phyloP scores from a whole-genome alignment of 108 stramenopile species.

The Ochromonas danica region DNA sequence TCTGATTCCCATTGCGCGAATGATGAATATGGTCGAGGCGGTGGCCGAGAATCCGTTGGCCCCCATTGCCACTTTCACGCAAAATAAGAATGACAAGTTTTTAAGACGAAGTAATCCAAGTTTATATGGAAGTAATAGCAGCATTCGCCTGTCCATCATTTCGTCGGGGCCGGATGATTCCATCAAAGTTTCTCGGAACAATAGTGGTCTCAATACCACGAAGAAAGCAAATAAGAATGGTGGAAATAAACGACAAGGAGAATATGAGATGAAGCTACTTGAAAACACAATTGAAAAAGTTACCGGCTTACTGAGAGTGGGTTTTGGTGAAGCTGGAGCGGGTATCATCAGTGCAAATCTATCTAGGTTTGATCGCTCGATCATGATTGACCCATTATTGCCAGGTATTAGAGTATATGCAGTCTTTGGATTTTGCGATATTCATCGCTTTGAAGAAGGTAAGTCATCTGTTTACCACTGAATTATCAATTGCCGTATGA shows the following conservation, averaged over 20 bases:
- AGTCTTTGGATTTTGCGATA: conserved; percentile 78
- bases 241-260: neutral
- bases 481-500: neutral
- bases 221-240: neutral
- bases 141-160: no score
- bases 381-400: conserved; percentile 69
- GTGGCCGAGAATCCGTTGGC: conserved; percentile 63
- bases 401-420: conserved; percentile 80
- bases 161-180: no score
- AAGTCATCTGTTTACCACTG: neutral
- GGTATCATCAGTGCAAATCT: conserved; percentile 84
- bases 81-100: no score
- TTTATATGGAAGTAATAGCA: no score
- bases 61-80: conserved; percentile 36
- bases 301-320: conserved; percentile 61
- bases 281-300: conserved; percentile 48
- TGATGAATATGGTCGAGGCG: conserved; percentile 54
- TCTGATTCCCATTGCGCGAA: conserved; percentile 64
- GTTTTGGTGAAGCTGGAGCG: conserved; percentile 76
- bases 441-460: conserved; percentile 74
- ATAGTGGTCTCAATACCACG: neutral
- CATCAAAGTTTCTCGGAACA: no score
- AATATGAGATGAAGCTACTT: conserved; percentile 63
- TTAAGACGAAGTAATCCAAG: no score
- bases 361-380: neutral